Base-by-base conservation (phyloP, 179 eudicot species). In the Beta lomatogona region DNA sequence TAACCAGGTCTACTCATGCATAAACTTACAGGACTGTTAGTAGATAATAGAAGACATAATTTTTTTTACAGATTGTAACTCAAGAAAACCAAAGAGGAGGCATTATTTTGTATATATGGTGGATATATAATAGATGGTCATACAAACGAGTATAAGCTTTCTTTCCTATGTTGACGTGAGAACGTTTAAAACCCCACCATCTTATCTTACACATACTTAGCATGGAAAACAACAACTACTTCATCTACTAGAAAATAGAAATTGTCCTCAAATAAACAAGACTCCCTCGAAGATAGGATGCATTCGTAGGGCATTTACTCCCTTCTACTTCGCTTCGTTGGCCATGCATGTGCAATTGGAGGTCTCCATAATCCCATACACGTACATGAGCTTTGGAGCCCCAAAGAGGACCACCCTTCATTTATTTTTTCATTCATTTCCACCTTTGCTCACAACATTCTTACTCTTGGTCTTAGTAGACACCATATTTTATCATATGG, bases 391-490 rank as follows among this genome's bases (percentile, higher is more conserved):
- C 2, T 73, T 73, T 53, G 63, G 36, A 55, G 63, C 63, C 50
- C 41, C 9, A 3, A 25, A 73, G 11, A 31, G 61, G 61, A 73
- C 77, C 77, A 55, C 77, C 46, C 63, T 54, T 73, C 72, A 73
- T 73, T 73, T 73, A 70, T 45, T 8, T n/a, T 55, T 22, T 21
- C 63, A 54, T 54, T 28, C 77, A 73, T 71, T 71, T 58, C 59
- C 75, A 71, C 75, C 75, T 70, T 54, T 46, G 12, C 36, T 71
- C 28, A 71, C 75, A n/a, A 48, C 21, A 11, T 71, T 64, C 69
- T 12, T 69, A 36, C 22, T 69, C 73, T 69, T 69, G 41, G 53
- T 41, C 52, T 18, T 14, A 2, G 22, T 69, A 41, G 22, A 58
- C 63, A 58, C 63, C 63, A 58, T 58, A 14, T 14, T 36, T 36